Evolutionary conservation across 1,139 yeast genomes (phyloP), one percentile per base, ranked within the genome.

Genomic region (Candida sp.): DNA sequence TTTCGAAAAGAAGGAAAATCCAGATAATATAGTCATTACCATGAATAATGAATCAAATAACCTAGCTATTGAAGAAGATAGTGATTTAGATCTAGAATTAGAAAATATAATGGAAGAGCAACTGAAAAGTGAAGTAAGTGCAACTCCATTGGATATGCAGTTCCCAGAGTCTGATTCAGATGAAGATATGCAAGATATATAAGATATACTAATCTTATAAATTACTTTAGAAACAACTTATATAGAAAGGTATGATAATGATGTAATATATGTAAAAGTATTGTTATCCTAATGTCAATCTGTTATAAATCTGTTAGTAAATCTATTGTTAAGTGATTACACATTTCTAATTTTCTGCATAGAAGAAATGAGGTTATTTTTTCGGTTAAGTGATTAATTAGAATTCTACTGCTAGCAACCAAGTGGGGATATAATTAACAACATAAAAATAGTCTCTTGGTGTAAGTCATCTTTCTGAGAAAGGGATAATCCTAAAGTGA

Each of bases 1-100:
- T 35, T 50, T 51, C 43, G 45, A 42, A n/a, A 43, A 37, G n/a
- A 7, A 30, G 7, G 40, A 34, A 15, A 44, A 29, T 5, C 36
- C 38, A 5, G 23, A 30, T 27, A 22, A 33, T 15, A 32, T 33
- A 19, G 19, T 33, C 11, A 32, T 21, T 21, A 22, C 38, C 19
- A 34, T 39, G 23, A 19, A 19, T 33, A 22, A 23, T 19, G 19
- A 9, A 30, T 11, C n/a, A 11, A 30, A 30, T 12, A 9, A 30
- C 21, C 30, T 8, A 7, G 47, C 42, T 22, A 43, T 36, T 22
- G 43, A 43, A 25, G 43, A 43, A 34, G 40, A 39, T 21, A 41
- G 39, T 22, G 39, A 29, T 37, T 22, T 40, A 7, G 43, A 33
- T 21, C 25, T 23, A n/a, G 43, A 40, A 29, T 15, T 40, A 12